phyloP scores from a whole-genome alignment of 176 grass and related monocot species.

The Alopecurus myosuroides region DNA sequence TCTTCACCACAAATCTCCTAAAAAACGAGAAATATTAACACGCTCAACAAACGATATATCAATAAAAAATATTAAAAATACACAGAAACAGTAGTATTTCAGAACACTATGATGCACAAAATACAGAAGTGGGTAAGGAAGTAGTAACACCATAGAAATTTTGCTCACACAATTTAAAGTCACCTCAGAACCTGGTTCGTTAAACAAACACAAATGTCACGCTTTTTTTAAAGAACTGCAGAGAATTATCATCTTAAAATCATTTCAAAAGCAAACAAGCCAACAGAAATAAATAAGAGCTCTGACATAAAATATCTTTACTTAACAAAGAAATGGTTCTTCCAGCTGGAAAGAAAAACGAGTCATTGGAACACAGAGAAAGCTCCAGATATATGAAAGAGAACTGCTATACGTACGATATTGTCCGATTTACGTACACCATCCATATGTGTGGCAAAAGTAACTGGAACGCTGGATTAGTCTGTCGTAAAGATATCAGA shows the following conservation, averaged over 20 bases:
- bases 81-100: not conserved
- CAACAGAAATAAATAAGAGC: not conserved
- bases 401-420: too few relatives aligned
- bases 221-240: not conserved
- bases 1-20: not conserved
- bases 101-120: not conserved
- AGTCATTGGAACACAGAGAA: not conserved
- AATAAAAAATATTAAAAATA: not conserved
- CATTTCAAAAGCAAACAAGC: not conserved
- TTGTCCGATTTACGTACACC: too few relatives aligned
- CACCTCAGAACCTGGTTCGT: not conserved
- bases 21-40: not conserved
- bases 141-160: not conserved
- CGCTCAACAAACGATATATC: not conserved
- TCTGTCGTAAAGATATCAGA: too few relatives aligned
- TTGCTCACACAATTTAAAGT: not conserved
- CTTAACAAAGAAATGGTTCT: not conserved
- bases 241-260: not conserved
- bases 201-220: not conserved
- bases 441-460: too few relatives aligned
- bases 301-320: not conserved
- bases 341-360: not conserved
- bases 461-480: too few relatives aligned
- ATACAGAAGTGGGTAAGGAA: not conserved
- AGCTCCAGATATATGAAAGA: not conserved